phyloP scores from a whole-genome alignment of 164 flowering plant genomes.

The Magnolia sinica region DNA sequence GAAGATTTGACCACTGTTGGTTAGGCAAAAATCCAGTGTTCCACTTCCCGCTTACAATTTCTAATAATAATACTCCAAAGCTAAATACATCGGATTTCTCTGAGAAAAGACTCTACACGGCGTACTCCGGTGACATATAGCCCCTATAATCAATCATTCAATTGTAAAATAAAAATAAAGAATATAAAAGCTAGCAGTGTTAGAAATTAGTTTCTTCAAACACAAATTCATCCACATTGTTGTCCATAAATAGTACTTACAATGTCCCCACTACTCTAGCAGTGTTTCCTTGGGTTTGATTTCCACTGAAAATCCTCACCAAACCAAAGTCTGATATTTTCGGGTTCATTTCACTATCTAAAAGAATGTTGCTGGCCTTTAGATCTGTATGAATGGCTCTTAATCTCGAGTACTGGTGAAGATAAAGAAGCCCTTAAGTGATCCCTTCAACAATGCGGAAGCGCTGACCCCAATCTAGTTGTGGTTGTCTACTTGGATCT shows the following conservation, averaged over 20 bases:
- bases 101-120: slow-evolving; percentile 4
- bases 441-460: slow-evolving; percentile 64
- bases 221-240: background rate
- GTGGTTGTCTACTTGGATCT: slow-evolving; percentile 37
- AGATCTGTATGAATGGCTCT: slow-evolving; percentile 73
- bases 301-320: slow-evolving; percentile 39
- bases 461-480: slow-evolving; percentile 59
- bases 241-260: slow-evolving; percentile 18
- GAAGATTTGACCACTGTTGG: slow-evolving; percentile 7
- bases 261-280: slow-evolving; percentile 31
- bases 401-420: slow-evolving; percentile 73
- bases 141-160: slow-evolving; percentile 1
- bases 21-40: slow-evolving; percentile 11
- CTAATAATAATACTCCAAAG: slow-evolving; percentile 8
- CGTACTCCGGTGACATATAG: slow-evolving; percentile 16
- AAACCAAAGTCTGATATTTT: slow-evolving; percentile 83
- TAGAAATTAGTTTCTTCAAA: background rate
- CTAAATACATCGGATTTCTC: slow-evolving; percentile 13
- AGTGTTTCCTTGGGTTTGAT: slow-evolving; percentile 28
- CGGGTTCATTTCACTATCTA: slow-evolving; percentile 72
- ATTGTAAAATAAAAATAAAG: background rate
- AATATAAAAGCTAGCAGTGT: background rate
- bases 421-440: slow-evolving; percentile 74
- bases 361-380: slow-evolving; percentile 69
- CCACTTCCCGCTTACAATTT: slow-evolving; percentile 10